Evolutionary conservation across 768 basidiomycete genomes (phyloP).

Genomic region (Suillus occidentalis): DNA sequence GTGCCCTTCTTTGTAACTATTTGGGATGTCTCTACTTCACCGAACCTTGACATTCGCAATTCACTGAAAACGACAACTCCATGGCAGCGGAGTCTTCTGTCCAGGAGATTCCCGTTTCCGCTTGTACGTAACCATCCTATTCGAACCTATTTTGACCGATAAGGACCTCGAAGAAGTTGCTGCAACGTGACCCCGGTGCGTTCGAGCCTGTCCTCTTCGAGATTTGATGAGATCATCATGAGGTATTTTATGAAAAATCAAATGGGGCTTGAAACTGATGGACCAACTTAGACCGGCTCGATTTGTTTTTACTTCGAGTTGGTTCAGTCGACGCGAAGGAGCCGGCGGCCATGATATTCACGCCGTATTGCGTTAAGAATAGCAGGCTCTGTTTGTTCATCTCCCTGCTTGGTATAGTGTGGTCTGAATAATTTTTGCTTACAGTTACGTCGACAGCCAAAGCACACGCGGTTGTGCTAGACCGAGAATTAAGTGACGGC

Average conservation of each 20-base stretch:
- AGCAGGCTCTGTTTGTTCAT: conserved; percentile 1
- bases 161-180: neutral
- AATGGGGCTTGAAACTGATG: conserved; percentile 1
- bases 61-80: neutral
- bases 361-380: neutral
- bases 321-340: neutral
- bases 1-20: neutral
- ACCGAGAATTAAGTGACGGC: neutral
- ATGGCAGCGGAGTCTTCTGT: neutral
- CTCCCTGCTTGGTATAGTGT: conserved; percentile 14
- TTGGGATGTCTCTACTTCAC: neutral
- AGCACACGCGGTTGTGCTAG: neutral
- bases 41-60: neutral
- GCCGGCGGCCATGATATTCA: conserved; percentile 3
- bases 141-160: neutral
- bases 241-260: conserved; percentile 3
- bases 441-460: conserved; percentile 1
- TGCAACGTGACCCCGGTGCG: neutral
- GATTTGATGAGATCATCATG: conserved; percentile 8
- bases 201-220: neutral
- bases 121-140: neutral
- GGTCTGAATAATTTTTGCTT: neutral
- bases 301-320: neutral
- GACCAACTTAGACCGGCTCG: conserved; percentile 4
- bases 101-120: neutral